phyloP scores from a whole-genome alignment of 441 rosid species.

The Heliophila coronopifolia region DNA sequence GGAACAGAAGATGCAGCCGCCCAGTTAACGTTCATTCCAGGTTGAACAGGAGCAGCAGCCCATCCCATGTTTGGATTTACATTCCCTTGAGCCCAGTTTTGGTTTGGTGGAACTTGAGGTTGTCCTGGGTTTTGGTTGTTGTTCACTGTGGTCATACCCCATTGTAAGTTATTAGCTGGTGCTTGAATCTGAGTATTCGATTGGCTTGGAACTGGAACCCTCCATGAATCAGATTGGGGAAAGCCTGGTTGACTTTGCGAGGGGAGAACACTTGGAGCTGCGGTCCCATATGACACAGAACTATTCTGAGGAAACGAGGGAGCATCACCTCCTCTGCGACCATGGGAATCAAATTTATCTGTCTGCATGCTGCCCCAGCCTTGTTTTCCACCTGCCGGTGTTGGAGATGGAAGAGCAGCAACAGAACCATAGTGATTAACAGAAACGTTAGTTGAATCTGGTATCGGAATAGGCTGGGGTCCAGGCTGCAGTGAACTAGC shows the following conservation, averaged over 20 bases:
- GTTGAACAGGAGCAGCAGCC: conserved; percentile 46
- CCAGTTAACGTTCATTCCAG: conserved; percentile 49
- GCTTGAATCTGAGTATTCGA: conserved; percentile 41
- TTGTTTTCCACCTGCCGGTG: conserved; percentile 39
- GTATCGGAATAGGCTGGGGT: conserved; percentile 35
- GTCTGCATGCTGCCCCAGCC: conserved; percentile 41
- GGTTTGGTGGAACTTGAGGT: conserved; percentile 34
- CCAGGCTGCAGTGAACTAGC: conserved; percentile 25
- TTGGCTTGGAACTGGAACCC: conserved; percentile 48
- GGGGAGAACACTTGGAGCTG: conserved; percentile 34
- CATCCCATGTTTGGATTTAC: conserved; percentile 53
- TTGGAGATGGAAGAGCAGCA: conserved; percentile 31
- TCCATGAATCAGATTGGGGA: conserved; percentile 57
- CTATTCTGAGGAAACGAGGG: conserved; percentile 34
- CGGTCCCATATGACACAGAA: conserved; percentile 34
- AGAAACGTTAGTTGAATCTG: conserved; percentile 38
- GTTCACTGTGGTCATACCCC: conserved; percentile 41
- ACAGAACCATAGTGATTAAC: conserved; percentile 34
- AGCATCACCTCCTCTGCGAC: conserved; percentile 38
- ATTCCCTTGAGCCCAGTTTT: conserved; percentile 44
- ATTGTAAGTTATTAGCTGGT: conserved; percentile 28
- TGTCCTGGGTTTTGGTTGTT: conserved; percentile 33
- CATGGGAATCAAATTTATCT: conserved; percentile 35
- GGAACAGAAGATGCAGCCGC: conserved; percentile 36
- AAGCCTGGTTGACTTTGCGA: conserved; percentile 34